Evolutionary conservation across 495 filamentous ascomycete species (phyloP).

Genomic region (Filosporella fistucella): DNA sequence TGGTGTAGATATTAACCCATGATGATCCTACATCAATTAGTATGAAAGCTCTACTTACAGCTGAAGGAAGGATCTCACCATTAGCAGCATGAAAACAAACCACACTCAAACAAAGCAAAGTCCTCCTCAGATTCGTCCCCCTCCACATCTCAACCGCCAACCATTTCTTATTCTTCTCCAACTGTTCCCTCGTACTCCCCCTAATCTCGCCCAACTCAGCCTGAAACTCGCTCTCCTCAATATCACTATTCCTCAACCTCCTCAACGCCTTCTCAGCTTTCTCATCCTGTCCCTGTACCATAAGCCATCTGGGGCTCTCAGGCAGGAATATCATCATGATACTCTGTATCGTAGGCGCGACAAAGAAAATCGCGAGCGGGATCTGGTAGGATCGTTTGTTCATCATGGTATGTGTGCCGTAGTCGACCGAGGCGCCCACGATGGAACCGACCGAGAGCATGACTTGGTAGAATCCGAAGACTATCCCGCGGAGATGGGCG

Average conservation of each 20-base stretch:
- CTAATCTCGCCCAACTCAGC: constrained; percentile 47
- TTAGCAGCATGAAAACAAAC: constrained; percentile 31
- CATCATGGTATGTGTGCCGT: constrained; percentile 43
- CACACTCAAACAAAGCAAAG: constrained; percentile 25
- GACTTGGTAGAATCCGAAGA: constrained; percentile 27
- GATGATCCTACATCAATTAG: constrained; percentile 24
- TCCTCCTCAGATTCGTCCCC: constrained; percentile 43
- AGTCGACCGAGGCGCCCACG: constrained; percentile 58
- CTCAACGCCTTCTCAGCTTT: constrained; percentile 41
- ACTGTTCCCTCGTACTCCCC: constrained; percentile 43
- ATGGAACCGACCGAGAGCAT: constrained; percentile 38
- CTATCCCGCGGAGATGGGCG: constrained; percentile 14
- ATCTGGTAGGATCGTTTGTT: constrained; percentile 48
- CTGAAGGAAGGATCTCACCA: constrained; percentile 25
- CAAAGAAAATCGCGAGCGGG: constrained; percentile 52
- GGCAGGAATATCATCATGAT: constrained; percentile 54
- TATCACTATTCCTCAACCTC: constrained; percentile 30
- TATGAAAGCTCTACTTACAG: too few relatives aligned
- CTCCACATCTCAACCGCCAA: constrained; percentile 49
- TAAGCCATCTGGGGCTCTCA: constrained; percentile 59
- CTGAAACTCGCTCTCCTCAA: constrained; percentile 30
- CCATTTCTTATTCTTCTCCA: constrained; percentile 37
- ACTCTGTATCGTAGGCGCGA: constrained; percentile 47
- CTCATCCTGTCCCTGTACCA: constrained; percentile 39
- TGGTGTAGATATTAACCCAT: constrained; percentile 43